Evolutionary conservation across 257 asterid genomes (phyloP), one percentile per base, ranked within the genome.

Genomic region (Hygrophila difformis): DNA sequence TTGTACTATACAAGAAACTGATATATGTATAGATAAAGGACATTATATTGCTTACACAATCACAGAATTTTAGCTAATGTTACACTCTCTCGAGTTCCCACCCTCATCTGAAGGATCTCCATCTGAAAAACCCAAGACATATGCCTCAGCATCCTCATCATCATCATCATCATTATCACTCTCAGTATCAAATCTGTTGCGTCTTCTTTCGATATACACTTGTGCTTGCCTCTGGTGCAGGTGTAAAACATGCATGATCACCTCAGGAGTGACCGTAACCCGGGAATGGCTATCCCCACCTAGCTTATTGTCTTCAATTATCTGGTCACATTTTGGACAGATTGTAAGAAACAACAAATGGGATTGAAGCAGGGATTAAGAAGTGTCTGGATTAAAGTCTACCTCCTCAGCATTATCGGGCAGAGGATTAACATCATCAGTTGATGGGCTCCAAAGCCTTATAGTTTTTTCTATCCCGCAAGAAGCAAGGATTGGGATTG

Each of bases 201-300:
- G 49, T 51, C 71, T 63, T 53, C 84, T 64, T 49, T 78, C 87
- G 0, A 63, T 54, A 18, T 67, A 78, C 44, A 79, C 77, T 15
- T 63, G 68, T 6, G 82, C 83, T 72, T 78, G 91, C 74, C 93
- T 78, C 65, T 91, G 57, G 59, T 76, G 91, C 49, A 81, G 66
- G 13, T 77, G 82, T 61, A 85, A 53, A 55, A 85, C 79, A 22
- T 73, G 93, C 95, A 78, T 76, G 63, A 85, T 69, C 55, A 76
- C 78, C 31, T 81, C 87, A 0, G 95, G 91, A 19, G 83, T 78
- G 39, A 81, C 74, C 6, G 85, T 58, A 18, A 65, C 78, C n/a
- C 72, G 70, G 2, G 87, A 73, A 61, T 67, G 76, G 59, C 69
- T 75, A 71, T 71, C 82, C 23, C 82, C 64, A 8, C 77, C 79